Conservation (phyloP, 2,329 filamentous ascomycete species). For the Sclerotinia minor region DNA sequence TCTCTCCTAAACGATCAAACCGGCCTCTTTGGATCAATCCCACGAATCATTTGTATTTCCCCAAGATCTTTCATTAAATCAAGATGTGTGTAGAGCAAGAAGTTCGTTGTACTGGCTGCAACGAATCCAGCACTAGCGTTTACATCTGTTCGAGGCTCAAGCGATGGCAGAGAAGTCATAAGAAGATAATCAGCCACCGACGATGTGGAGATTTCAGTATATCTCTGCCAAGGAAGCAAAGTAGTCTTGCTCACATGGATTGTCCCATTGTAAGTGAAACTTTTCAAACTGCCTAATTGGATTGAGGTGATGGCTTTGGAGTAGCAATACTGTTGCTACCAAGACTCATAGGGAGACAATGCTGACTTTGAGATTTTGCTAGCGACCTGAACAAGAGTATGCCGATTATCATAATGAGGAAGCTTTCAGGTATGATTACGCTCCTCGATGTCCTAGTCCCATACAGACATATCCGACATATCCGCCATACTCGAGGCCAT, state of each 20-base stretch:
- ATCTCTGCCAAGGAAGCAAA: slow-evolving; percentile 18
- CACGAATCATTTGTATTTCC: not conserved
- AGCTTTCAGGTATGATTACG: slow-evolving; percentile 17
- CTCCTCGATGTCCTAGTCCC: slow-evolving; percentile 2
- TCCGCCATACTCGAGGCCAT: slow-evolving; percentile 1
- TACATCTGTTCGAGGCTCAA: slow-evolving; percentile 23
- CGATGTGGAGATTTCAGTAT: slow-evolving; percentile 19
- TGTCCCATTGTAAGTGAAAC: slow-evolving; percentile 20
- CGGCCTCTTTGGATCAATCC: not conserved
- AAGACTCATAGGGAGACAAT: not conserved
- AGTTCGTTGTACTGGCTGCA: slow-evolving; percentile 24
- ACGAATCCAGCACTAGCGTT: slow-evolving; percentile 20
- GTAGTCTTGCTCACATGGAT: slow-evolving; percentile 17
- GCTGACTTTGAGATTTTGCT: slow-evolving; percentile 5
- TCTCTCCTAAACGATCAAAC: not conserved
- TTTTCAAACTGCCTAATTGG: not conserved
- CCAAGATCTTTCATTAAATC: not conserved
- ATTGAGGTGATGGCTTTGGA: not conserved
- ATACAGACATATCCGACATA: slow-evolving; percentile 6
- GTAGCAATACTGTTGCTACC: not conserved
- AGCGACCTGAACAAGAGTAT: slow-evolving; percentile 12
- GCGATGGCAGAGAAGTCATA: slow-evolving; percentile 23
- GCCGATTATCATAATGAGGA: slow-evolving; percentile 2
- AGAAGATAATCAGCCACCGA: slow-evolving; percentile 20
- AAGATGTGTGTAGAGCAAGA: slow-evolving; percentile 23